A percentile compares a stretch with the other conserved stretches of the same genome.
These are phyloP conservation scores for Hsuehochloa calcarea DNA, from an alignment of 176 grass and related monocot genomes.

Conservation along the genomic window DNA sequence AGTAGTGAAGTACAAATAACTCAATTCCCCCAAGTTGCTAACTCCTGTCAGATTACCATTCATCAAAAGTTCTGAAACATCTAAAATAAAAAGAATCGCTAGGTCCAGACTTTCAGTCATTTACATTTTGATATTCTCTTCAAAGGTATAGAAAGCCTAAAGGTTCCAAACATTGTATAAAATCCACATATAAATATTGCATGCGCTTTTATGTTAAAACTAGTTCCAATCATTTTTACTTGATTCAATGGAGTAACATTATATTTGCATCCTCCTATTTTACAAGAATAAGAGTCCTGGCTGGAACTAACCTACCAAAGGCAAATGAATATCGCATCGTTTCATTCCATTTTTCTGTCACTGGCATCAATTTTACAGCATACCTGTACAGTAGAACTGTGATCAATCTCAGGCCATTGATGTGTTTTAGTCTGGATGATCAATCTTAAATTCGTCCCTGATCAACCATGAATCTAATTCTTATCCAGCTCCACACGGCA, in stretches of 20 bases:
- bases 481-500: not conserved
- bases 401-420: not conserved
- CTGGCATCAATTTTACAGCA: not conserved
- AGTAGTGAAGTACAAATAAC: not conserved
- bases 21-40: not conserved
- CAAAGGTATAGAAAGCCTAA: not conserved
- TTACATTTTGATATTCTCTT: not conserved
- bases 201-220: not conserved
- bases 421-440: not conserved
- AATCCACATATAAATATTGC: not conserved
- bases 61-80: not conserved
- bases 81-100: not conserved
- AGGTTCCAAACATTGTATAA: not conserved
- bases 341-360: not conserved
- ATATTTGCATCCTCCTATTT: not conserved
- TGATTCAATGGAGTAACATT: not conserved
- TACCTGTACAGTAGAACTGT: not conserved
- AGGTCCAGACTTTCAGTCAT: not conserved
- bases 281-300: not conserved
- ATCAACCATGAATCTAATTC: not conserved
- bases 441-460: not conserved
- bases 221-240: not conserved
- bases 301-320: slow-evolving; percentile 8
- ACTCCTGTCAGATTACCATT: not conserved
- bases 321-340: not conserved